Conservation (phyloP, 805 yeast species). For the Lipomyces kockii region DNA sequence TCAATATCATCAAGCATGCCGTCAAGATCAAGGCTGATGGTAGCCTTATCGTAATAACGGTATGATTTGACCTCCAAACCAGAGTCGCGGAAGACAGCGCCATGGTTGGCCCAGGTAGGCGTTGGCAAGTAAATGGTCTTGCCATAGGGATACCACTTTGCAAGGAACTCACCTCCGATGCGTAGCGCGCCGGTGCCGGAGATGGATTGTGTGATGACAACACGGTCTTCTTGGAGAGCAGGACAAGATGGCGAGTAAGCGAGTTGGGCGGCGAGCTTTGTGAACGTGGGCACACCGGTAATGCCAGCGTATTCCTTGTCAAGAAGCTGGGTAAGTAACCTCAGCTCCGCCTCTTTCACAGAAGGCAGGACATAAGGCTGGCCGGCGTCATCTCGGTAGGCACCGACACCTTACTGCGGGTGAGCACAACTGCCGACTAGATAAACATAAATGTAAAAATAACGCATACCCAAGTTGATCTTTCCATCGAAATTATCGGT, state of each 20-base stretch:
- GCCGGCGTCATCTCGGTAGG: slow-evolving; percentile 89
- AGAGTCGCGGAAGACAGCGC: slow-evolving; percentile 73
- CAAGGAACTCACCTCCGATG: slow-evolving; percentile 78
- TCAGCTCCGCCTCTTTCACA: slow-evolving; percentile 64
- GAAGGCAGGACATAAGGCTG: slow-evolving; percentile 87
- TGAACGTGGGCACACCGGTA: slow-evolving; percentile 73
- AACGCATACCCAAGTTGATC: slow-evolving; percentile 57
- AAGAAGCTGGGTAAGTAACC: slow-evolving; percentile 54
- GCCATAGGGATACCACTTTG: slow-evolving; percentile 59
- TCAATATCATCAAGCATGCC: slow-evolving; percentile 65
- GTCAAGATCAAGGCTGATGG: slow-evolving; percentile 67
- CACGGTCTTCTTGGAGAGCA: slow-evolving; percentile 63
- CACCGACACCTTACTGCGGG: slow-evolving; percentile 59
- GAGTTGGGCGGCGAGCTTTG: slow-evolving; percentile 67
- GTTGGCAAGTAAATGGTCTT: slow-evolving; percentile 70
- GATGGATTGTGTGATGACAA: slow-evolving; percentile 84
- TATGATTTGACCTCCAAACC: slow-evolving; percentile 67
- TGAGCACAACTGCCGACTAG: background rate
- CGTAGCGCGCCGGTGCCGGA: slow-evolving; percentile 96
- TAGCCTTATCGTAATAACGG: slow-evolving; percentile 68
- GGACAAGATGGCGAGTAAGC: slow-evolving; percentile 69
- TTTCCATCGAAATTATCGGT: slow-evolving; percentile 58
- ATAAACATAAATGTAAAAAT: background rate
- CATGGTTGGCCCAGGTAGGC: slow-evolving; percentile 96
- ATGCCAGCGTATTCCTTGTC: slow-evolving; percentile 90